A percentile compares a stretch with the other conserved stretches of the same genome.
These are phyloP conservation scores for Fistulifera pelliculosa DNA, from an alignment of 108 stramenopile species.

Conservation along the genomic window DNA sequence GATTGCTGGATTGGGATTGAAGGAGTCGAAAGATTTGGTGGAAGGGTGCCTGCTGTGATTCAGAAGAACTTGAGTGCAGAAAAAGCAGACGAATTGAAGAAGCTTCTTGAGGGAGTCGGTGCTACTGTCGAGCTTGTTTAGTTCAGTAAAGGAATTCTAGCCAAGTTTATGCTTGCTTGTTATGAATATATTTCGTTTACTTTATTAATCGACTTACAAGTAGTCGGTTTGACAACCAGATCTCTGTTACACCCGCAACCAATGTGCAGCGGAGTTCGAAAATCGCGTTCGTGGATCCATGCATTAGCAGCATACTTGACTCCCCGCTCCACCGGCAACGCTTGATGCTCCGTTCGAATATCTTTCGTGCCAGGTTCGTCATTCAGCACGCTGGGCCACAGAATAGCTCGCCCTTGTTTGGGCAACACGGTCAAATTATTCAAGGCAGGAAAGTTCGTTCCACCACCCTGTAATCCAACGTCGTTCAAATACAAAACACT, in stretches of 20 bases:
- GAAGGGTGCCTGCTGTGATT: constrained; percentile 70
- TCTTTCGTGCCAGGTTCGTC: constrained; percentile 49
- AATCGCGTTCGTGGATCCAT: constrained; percentile 42
- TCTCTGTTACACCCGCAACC: too few relatives aligned
- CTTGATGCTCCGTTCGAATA: constrained; percentile 67
- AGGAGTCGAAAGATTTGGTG: constrained; percentile 88
- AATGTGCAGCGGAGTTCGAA: background rate
- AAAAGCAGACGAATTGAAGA: constrained; percentile 75
- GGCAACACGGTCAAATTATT: constrained; percentile 53
- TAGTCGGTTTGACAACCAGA: too few relatives aligned
- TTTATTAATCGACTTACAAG: background rate
- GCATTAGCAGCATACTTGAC: constrained; percentile 85
- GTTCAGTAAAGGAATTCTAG: too few relatives aligned
- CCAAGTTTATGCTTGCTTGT: too few relatives aligned
- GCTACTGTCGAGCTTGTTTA: constrained; percentile 60
- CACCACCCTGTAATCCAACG: constrained; percentile 82
- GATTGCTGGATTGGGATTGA: constrained; percentile 77
- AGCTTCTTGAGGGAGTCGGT: constrained; percentile 67
- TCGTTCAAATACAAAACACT: constrained; percentile 84
- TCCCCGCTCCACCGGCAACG: constrained; percentile 65
- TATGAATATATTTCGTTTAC: background rate
- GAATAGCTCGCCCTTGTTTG: constrained; percentile 54
- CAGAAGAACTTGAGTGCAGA: constrained; percentile 82
- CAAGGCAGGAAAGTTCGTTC: constrained; percentile 67
- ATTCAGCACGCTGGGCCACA: constrained; percentile 77